These are phyloP conservation scores for Zymoseptoria ardabiliae DNA, from an alignment of 2,329 filamentous ascomycete species.

Conservation along the genomic window DNA sequence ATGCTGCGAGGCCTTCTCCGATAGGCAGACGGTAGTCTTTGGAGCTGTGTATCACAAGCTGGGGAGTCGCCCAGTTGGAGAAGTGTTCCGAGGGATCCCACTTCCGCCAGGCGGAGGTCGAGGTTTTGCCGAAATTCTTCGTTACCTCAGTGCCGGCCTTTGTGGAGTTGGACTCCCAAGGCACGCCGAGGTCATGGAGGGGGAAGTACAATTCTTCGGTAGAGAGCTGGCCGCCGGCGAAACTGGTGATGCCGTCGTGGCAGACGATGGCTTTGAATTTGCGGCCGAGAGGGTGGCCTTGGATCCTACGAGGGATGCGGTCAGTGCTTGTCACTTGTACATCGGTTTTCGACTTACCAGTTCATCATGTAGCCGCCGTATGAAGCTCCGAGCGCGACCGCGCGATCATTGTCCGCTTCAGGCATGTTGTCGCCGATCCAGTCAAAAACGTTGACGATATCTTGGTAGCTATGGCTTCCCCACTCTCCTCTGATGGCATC, in stretches of 20 bases:
- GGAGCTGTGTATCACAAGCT: constrained; percentile 84
- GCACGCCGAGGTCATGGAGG: constrained; percentile 43
- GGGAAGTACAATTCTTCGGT: constrained; percentile 51
- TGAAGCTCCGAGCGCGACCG: constrained; percentile 67
- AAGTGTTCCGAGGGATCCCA: constrained; percentile 53
- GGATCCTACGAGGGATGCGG: constrained; percentile 52
- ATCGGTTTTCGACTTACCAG: constrained; percentile 9
- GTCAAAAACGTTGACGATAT: constrained; percentile 72
- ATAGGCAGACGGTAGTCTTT: constrained; percentile 84
- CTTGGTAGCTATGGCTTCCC: constrained; percentile 78
- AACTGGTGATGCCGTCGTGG: constrained; percentile 28
- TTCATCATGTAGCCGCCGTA: constrained; percentile 72
- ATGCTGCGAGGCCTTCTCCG: constrained; percentile 74
- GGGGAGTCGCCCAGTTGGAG: constrained; percentile 73
- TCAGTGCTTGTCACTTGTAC: too few relatives aligned
- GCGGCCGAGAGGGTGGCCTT: constrained; percentile 75
- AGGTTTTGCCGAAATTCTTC: constrained; percentile 13
- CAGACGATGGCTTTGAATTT: constrained; percentile 85
- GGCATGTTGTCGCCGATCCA: constrained; percentile 59
- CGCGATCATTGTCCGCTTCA: constrained; percentile 61
- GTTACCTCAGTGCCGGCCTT: neutral
- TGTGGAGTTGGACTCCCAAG: neutral
- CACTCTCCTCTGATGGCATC: constrained; percentile 67
- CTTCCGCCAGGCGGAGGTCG: constrained; percentile 12
- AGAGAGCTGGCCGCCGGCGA: constrained; percentile 23